Conservation (phyloP, 208 protist genomes). For the Naegleria gruberi region DNA sequence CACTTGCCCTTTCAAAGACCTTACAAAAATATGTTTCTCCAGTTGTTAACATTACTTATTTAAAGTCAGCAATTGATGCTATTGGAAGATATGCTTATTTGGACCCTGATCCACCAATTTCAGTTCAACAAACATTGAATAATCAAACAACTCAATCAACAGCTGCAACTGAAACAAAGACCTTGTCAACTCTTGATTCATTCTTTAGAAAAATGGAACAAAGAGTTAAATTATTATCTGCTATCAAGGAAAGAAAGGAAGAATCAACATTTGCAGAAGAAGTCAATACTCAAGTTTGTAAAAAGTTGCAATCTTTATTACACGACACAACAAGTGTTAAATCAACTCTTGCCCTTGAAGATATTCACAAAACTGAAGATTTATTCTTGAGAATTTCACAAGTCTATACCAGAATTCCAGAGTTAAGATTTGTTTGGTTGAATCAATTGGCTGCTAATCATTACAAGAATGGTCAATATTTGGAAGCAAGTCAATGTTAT, state of each 20-base stretch:
- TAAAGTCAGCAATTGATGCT: not conserved
- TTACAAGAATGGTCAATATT: not conserved
- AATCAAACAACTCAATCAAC: not conserved
- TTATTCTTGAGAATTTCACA: constrained; percentile 13
- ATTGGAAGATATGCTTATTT: not conserved
- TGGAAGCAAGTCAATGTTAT: constrained; percentile 1
- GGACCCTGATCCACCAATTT: not conserved
- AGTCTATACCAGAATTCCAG: not conserved
- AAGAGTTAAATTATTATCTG: not conserved
- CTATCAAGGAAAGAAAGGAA: not conserved
- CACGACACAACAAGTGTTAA: not conserved
- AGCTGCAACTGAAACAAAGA: not conserved
- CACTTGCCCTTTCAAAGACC: not conserved
- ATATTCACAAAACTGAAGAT: constrained; percentile 7
- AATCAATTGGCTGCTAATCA: constrained; percentile 1
- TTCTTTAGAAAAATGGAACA: not conserved
- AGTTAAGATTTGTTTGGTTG: constrained; percentile 15
- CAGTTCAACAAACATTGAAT: not conserved
- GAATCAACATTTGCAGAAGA: not conserved
- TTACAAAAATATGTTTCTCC: not conserved
- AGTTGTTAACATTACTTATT: not conserved
- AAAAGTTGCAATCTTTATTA: not conserved
- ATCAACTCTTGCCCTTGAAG: not conserved
- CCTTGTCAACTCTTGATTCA: not conserved
- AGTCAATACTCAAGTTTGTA: not conserved